phyloP scores from a whole-genome alignment of 192 early-diverging fungal genomes.

The Podila clonocystis region DNA sequence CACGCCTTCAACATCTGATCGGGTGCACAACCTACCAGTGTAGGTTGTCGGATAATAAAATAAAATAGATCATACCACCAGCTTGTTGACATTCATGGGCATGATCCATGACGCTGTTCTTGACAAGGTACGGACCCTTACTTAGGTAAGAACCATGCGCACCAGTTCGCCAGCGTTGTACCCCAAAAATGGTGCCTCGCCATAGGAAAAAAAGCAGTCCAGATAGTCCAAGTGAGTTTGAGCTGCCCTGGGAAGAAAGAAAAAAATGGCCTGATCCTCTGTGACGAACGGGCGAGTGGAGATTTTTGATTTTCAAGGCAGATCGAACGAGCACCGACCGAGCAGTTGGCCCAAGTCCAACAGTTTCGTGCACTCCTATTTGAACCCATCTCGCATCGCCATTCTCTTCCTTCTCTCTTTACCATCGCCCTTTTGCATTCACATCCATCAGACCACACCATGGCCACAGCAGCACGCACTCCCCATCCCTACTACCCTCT shows the following conservation, averaged over 20 bases:
- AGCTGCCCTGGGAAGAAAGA: not conserved
- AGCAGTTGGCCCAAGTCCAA: no score
- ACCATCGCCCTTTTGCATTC: not conserved
- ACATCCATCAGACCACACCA: not conserved
- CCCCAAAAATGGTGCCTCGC: not conserved
- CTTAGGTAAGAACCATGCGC: not conserved
- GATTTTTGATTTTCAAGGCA: not conserved
- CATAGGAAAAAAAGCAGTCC: not conserved
- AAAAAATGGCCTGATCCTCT: not conserved
- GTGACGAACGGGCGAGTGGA: not conserved
- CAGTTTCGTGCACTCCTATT: not conserved
- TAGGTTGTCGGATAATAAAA: not conserved
- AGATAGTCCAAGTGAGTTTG: not conserved
- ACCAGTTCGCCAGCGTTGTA: not conserved
- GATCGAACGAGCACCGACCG: not conserved
- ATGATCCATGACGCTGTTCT: not conserved
- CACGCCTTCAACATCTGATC: not conserved
- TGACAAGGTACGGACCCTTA: not conserved
- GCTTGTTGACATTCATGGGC: no score
- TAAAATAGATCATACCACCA: no score
- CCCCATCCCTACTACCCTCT: constrained; percentile 59
- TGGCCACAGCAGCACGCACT: constrained; percentile 1
- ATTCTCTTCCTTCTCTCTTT: not conserved
- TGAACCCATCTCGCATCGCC: not conserved
- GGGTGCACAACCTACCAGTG: constrained; percentile 25